These are phyloP conservation scores for Drosera spatulata DNA, from an alignment of 179 eudicot genomes.

Conservation along the genomic window DNA sequence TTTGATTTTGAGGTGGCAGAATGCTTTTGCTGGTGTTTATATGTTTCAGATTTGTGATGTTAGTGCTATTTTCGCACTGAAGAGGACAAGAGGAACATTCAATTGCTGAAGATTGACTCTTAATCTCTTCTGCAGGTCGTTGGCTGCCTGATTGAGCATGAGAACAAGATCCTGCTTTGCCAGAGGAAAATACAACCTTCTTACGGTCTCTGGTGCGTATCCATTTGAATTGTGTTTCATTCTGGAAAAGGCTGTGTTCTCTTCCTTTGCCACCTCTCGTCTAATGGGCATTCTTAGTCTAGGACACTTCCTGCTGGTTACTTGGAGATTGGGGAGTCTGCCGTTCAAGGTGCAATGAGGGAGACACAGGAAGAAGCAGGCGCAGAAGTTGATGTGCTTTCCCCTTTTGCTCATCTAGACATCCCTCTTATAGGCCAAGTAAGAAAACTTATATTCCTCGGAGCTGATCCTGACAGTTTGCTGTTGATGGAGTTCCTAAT, in stretches of 20 bases:
- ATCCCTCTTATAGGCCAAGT: slow-evolving; percentile 98
- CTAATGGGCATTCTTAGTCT: slow-evolving; percentile 5
- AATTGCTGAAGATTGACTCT: not conserved
- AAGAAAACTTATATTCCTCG: slow-evolving; percentile 12
- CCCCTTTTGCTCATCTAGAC: slow-evolving; percentile 88
- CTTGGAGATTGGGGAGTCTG: slow-evolving; percentile 98
- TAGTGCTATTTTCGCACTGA: no score
- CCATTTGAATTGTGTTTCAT: slow-evolving; percentile 6
- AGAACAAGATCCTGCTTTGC: slow-evolving; percentile 79
- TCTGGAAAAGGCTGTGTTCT: not conserved
- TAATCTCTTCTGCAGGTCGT: slow-evolving; percentile 51
- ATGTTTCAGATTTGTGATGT: no score
- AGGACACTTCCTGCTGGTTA: slow-evolving; percentile 99
- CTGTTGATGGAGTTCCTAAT: not conserved
- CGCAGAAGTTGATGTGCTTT: slow-evolving; percentile 73
- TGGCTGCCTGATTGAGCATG: slow-evolving; percentile 96
- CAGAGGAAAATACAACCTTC: slow-evolving; percentile 95
- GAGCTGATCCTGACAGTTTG: not conserved
- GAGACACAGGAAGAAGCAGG: slow-evolving; percentile 94
- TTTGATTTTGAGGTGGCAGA: no score
- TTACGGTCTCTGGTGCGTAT: slow-evolving; percentile 78
- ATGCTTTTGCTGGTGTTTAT: no score
- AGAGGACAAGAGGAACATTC: no score
- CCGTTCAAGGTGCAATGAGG: slow-evolving; percentile 85
- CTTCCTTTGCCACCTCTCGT: not conserved